These are phyloP conservation scores for Podaxis pistillaris DNA, from an alignment of 768 basidiomycete genomes.

Conservation along the genomic window DNA sequence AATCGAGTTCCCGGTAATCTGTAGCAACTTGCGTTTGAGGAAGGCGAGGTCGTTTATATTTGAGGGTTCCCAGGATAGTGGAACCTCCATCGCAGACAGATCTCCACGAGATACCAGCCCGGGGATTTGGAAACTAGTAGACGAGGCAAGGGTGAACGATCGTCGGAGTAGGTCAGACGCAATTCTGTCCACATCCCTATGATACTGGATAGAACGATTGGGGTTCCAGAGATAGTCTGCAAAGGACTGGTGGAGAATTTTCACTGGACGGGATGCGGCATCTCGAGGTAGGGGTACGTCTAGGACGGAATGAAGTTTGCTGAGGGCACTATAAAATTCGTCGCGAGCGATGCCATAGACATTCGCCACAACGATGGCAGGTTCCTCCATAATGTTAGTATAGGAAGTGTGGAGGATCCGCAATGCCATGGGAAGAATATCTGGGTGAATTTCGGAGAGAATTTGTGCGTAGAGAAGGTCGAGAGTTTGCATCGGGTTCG, in stretches of 20 bases:
- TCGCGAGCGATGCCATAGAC: neutral
- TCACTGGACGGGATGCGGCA: neutral
- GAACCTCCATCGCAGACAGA: neutral
- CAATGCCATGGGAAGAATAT: neutral
- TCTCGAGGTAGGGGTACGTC: neutral
- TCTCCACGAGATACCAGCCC: neutral
- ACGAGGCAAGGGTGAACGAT: neutral
- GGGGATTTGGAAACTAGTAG: neutral
- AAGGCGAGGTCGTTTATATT: neutral
- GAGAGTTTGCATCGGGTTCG: neutral
- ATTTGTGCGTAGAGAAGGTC: too few species aligned
- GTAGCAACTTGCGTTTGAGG: neutral
- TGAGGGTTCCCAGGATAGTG: neutral
- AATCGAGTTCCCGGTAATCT: neutral
- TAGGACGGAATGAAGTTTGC: neutral
- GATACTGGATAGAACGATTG: neutral
- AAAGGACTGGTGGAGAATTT: neutral
- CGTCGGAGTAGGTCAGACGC: neutral
- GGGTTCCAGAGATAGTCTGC: neutral
- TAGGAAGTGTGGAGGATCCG: neutral
- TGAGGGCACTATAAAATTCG: neutral
- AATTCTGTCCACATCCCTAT: neutral
- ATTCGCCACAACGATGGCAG: neutral
- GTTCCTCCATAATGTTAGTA: neutral
- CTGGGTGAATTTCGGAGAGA: neutral